phyloP scores from a whole-genome alignment of 2,329 filamentous ascomycete species.

The Claviceps fusiformis region DNA sequence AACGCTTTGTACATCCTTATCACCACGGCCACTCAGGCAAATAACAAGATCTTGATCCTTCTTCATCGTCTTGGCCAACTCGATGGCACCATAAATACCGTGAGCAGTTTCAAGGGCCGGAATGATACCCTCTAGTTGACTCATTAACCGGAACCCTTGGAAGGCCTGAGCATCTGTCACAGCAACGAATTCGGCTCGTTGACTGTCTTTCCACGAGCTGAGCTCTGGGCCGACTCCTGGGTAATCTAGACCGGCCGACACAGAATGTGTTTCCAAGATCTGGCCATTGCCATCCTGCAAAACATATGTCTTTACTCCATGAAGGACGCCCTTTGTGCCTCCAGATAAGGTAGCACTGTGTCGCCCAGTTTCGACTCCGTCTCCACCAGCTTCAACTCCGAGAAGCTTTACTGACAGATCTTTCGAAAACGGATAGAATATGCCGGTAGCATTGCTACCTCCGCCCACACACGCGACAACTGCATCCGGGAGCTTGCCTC shows the following conservation, averaged over 20 bases:
- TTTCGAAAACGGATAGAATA: slow-evolving; percentile 93
- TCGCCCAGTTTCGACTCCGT: slow-evolving; percentile 71
- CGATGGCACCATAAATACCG: slow-evolving; percentile 76
- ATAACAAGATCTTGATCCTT: slow-evolving; percentile 86
- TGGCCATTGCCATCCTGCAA: slow-evolving; percentile 88
- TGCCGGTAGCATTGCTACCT: slow-evolving; percentile 87
- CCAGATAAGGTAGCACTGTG: slow-evolving; percentile 82
- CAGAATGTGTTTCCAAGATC: slow-evolving; percentile 87
- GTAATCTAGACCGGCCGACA: slow-evolving; percentile 93
- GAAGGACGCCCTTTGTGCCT: slow-evolving; percentile 81
- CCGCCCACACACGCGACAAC: slow-evolving; percentile 95
- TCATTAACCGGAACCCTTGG: slow-evolving; percentile 69
- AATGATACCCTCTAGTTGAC: slow-evolving; percentile 89
- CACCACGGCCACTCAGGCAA: slow-evolving; percentile 81
- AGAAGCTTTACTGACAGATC: slow-evolving; percentile 77
- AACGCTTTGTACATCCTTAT: slow-evolving; percentile 98
- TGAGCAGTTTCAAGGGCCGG: slow-evolving; percentile 90
- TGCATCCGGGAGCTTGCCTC: slow-evolving; percentile 83
- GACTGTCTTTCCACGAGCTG: slow-evolving; percentile 79
- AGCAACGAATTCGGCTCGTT: slow-evolving; percentile 75
- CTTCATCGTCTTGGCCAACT: slow-evolving; percentile 84
- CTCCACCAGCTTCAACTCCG: slow-evolving; percentile 89
- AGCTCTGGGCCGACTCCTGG: slow-evolving; percentile 93
- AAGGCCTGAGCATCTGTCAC: slow-evolving; percentile 90
- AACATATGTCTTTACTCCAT: slow-evolving; percentile 92